Conservation (phyloP, 1,284 basidiomycete genomes). For the Lignosus rhinocerotis region DNA sequence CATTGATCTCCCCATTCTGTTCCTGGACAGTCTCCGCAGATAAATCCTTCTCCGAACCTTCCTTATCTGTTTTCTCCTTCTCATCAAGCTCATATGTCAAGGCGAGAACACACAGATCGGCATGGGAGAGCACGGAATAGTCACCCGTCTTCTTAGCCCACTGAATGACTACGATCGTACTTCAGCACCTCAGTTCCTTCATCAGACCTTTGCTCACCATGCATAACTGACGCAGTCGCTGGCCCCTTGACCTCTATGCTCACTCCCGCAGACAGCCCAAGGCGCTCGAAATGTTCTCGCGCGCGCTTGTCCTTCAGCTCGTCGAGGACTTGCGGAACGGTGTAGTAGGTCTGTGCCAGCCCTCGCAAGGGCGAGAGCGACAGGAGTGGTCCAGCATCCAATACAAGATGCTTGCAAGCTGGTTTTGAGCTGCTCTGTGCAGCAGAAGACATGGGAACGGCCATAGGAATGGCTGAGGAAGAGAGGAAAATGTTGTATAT, state of each 20-base stretch:
- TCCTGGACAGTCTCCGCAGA: not conserved
- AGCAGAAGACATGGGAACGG: constrained; percentile 25
- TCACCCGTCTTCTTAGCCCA: constrained; percentile 97
- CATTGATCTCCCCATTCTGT: not conserved
- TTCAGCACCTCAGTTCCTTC: constrained; percentile 8
- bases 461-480: constrained; percentile 24
- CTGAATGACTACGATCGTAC: constrained; percentile 66
- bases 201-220: constrained; percentile 53
- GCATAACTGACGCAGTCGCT: constrained; percentile 69
- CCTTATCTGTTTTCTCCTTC: constrained; percentile 41
- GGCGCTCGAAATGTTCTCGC: constrained; percentile 80
- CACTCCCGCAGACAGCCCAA: constrained; percentile 75
- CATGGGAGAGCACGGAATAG: constrained; percentile 87
- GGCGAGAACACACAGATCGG: constrained; percentile 92
- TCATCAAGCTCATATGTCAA: constrained; percentile 81
- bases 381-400: constrained; percentile 91
- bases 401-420: constrained; percentile 78
- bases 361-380: constrained; percentile 84
- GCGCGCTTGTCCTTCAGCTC: constrained; percentile 89
- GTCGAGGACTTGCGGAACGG: constrained; percentile 85
- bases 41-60: not conserved
- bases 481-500: constrained; percentile 20
- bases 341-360: constrained; percentile 80
- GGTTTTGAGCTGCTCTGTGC: constrained; percentile 24
- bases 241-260: constrained; percentile 76